Conservation (phyloP, 2,329 filamentous ascomycete genomes). For the Corynespora cassiicola region DNA sequence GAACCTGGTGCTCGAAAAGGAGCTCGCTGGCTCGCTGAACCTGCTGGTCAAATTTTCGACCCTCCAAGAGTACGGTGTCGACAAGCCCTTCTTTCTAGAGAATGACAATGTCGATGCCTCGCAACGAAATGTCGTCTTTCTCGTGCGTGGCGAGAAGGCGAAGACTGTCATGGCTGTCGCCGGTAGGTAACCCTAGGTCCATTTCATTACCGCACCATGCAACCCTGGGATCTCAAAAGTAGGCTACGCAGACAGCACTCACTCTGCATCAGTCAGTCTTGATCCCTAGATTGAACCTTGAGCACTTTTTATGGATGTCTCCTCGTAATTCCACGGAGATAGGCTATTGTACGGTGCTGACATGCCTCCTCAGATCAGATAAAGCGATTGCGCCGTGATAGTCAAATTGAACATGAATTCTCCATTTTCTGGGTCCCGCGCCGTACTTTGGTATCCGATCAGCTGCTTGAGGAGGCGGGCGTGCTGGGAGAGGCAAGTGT, state of each 20-base stretch:
- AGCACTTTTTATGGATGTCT: constrained; percentile 34
- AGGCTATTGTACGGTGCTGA: constrained; percentile 53
- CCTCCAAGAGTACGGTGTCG: constrained; percentile 95
- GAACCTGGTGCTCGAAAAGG: constrained; percentile 92
- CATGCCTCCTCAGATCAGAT: constrained; percentile 77
- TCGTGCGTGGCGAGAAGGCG: constrained; percentile 88
- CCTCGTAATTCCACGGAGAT: constrained; percentile 23
- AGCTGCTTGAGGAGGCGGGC: constrained; percentile 89
- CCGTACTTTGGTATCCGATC: constrained; percentile 88
- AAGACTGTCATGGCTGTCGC: constrained; percentile 85
- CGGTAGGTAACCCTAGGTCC: constrained; percentile 62
- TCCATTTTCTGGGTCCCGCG: constrained; percentile 96
- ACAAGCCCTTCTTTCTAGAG: constrained; percentile 96
- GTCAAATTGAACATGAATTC: constrained; percentile 91
- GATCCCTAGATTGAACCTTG: constrained; percentile 57
- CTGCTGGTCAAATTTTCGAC: constrained; percentile 94
- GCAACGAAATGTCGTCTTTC: constrained; percentile 93
- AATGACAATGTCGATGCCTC: constrained; percentile 94
- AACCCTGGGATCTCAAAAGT: constrained; percentile 61
- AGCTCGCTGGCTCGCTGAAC: constrained; percentile 86
- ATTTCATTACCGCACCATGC: not conserved
- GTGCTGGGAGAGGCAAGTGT: constrained; percentile 93
- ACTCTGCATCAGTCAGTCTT: constrained; percentile 65
- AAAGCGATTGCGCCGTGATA: constrained; percentile 85
- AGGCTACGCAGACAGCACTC: constrained; percentile 62